Base-by-base conservation (phyloP, 1,284 basidiomycete genomes). In the Jaminaea rosea region DNA sequence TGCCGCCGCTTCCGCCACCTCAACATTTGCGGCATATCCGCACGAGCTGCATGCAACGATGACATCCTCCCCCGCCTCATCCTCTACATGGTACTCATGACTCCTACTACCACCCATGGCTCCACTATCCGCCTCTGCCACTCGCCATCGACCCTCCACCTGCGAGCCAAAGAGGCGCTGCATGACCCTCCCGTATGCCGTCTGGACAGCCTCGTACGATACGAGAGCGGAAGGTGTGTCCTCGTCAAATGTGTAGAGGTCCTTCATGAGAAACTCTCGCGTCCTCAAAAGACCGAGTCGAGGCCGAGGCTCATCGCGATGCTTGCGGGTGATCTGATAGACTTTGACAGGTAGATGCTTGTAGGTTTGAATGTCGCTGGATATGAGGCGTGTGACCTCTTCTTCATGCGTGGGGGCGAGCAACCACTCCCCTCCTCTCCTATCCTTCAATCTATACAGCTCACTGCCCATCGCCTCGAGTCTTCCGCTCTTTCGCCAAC, bases 381-480 rank as follows among this genome's bases (percentile, higher is more conserved):
- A 59, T 24, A 76, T 62, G 21, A 76, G 55, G 23, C 58, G 55
- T 2, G 75, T 76, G 26, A 76, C 63, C 32, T 76, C 75, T 49
- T 76, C 75, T 49, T 76, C 75, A 47, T 75, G 71, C 2, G 75
- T 76, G 1, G 75, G 75, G 9, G 61, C 75, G 1, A 76, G 65
- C 6, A 76, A 47, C 51, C 62, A 68, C 17, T 75, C 62, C n/a
- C 60, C 41, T 3, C 62, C 56, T 15, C 61, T 63, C 0, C 75
- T 57, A 47, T 75, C 75, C 24, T 51, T 51, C 9, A 76, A 61
- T 9, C 65, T 59, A 50, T 64, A 76, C 5, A 76, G 65, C 61
- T 76, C 75, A 49, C 56, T 62, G 2, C 72, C 71, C 56, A 74
- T 74, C 10, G 62, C 50, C 0, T 58, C 37, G 47, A 62, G 66